These are phyloP conservation scores for Cladosporium sp. DNA, from an alignment of 2,329 filamentous ascomycete species.

Conservation along the genomic window DNA sequence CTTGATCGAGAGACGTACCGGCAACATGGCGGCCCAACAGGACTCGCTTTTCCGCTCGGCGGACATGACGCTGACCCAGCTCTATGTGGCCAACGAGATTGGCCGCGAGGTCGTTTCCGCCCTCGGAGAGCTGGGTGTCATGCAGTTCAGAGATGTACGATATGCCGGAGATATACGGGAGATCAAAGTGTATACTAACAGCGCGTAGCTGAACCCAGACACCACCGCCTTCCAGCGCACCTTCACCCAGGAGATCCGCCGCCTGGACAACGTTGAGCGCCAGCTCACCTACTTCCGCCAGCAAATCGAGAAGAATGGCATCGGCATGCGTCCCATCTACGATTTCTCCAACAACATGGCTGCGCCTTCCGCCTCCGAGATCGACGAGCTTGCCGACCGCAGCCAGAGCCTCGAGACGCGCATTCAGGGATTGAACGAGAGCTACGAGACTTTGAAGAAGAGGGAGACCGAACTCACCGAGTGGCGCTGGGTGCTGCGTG, in stretches of 20 bases:
- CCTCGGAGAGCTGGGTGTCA: conserved; percentile 89
- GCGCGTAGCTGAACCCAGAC: conserved; percentile 78
- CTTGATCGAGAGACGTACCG: conserved; percentile 8
- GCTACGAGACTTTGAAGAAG: conserved; percentile 98
- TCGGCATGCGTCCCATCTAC: conserved; percentile 84
- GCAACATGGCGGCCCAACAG: conserved; percentile 60
- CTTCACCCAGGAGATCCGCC: conserved; percentile 95
- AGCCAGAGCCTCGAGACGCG: conserved; percentile 91
- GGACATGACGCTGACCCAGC: conserved; percentile 99
- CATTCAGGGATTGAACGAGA: conserved; percentile 89
- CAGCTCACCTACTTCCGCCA: conserved; percentile 93
- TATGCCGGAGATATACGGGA: neutral
- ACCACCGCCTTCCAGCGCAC: conserved; percentile 94
- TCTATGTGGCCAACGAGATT: conserved; percentile 99
- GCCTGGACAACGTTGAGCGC: conserved; percentile 96
- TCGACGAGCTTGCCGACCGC: conserved; percentile 91
- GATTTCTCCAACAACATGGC: conserved; percentile 82
- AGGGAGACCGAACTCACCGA: conserved; percentile 94
- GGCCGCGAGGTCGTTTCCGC: conserved; percentile 96
- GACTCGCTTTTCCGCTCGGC: conserved; percentile 99
- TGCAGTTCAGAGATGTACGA: conserved; percentile 95
- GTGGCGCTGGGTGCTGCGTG: conserved; percentile 96
- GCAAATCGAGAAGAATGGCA: conserved; percentile 92
- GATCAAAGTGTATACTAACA: conserved; percentile 22
- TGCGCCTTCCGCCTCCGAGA: conserved; percentile 87